Percentiles rank a stretch among this genome's conserved stretches.
Evolutionary conservation across 169 alveolate genomes (phyloP).

Genomic region (Perkinsus chesapeaki): DNA sequence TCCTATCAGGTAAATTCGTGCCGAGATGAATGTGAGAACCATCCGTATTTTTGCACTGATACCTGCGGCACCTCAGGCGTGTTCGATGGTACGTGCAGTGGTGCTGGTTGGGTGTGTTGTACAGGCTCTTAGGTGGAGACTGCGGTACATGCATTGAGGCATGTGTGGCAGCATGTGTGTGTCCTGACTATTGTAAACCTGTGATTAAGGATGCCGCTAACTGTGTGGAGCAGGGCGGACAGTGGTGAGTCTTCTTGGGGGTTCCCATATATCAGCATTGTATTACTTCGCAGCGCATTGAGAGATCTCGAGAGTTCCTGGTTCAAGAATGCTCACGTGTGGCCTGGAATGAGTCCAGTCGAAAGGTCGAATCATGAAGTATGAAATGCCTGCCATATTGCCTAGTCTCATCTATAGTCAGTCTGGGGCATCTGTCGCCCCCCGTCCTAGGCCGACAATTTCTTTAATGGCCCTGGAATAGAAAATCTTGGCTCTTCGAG

Average conservation of each 20-base stretch:
- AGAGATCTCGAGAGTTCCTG: not conserved
- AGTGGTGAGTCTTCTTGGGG: conserved; percentile 41
- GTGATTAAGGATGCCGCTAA: conserved; percentile 11
- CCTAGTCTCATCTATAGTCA: no score
- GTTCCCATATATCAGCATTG: no score
- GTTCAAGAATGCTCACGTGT: not conserved
- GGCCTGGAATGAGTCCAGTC: no score
- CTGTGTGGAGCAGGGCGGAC: conserved; percentile 53
- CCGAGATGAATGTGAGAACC: not conserved
- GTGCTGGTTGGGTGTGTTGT: not conserved
- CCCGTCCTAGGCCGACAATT: no score
- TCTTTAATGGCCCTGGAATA: no score
- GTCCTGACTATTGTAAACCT: not conserved
- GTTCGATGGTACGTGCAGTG: not conserved
- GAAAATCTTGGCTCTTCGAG: no score
- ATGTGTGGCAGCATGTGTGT: conserved; percentile 1
- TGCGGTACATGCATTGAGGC: not conserved
- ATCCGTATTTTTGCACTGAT: not conserved
- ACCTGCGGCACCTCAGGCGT: not conserved
- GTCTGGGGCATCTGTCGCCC: no score
- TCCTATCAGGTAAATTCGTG: not conserved
- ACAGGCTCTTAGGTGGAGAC: not conserved
- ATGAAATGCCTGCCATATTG: no score
- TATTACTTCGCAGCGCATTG: not conserved
- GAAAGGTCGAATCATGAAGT: no score